A percentile compares a stretch with the other conserved stretches of the same genome.
These are phyloP conservation scores for Calendula officinalis DNA, from an alignment of 129 eudicot genomes.

Conservation along the genomic window DNA sequence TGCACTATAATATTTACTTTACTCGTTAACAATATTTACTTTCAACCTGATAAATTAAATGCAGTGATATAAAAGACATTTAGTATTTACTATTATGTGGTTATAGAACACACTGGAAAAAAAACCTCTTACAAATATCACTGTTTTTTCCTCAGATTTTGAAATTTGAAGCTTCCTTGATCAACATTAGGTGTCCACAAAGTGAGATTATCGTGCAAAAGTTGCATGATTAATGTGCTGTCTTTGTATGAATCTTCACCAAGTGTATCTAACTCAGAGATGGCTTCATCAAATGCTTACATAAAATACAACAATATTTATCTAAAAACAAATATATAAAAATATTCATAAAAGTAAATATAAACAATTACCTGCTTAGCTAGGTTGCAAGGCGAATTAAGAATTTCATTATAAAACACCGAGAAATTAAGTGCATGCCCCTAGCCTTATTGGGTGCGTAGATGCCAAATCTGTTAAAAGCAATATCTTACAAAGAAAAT, in stretches of 20 bases:
- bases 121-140: constrained; percentile 20
- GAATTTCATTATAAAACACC: constrained; percentile 30
- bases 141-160: constrained; percentile 20
- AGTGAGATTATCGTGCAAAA: constrained; percentile 49
- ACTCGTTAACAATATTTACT: no score
- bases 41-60: no score
- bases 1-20: no score
- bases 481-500: constrained; percentile 26
- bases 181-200: constrained; percentile 29
- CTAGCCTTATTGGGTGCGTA: constrained; percentile 32
- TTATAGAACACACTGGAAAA: no score
- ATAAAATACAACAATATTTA: neutral
- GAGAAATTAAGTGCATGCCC: constrained; percentile 33
- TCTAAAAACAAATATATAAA: neutral
- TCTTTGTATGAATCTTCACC: constrained; percentile 97
- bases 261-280: constrained; percentile 77
- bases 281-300: constrained; percentile 95
- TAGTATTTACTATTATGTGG: no score
- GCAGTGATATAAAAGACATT: no score
- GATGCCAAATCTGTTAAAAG: constrained; percentile 28
- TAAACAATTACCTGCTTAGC: constrained; percentile 30
- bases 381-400: constrained; percentile 30
- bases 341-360: neutral
- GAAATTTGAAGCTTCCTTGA: constrained; percentile 30
- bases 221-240: constrained; percentile 91